Base-by-base conservation (phyloP, 805 yeast genomes). In the Zygosaccharomyces bisporus region DNA sequence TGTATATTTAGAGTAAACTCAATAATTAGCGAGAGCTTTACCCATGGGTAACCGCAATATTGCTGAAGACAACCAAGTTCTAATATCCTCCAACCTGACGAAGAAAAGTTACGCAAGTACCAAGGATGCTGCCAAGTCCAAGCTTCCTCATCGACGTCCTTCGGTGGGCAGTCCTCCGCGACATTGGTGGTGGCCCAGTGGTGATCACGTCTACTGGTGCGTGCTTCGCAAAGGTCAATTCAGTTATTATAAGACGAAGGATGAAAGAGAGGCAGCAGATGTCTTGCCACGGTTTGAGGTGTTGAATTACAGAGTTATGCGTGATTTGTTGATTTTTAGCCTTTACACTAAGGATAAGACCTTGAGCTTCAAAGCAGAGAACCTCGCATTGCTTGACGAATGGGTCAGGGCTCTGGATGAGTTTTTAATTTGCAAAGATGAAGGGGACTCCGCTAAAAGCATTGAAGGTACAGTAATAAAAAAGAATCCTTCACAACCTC, bases 201-300 rank as follows among this genome's bases (percentile, higher is more conserved):
- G 35, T 31, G 42, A 30, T 29, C 52, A 51, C 16, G 38, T 35
- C n/a, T 54, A 45, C 35, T 56, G 60, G 60, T 56, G 56, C 39
- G 60, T 56, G 8, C 39, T 56, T 14, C 42, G 60, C 32, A 41
- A 47, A 25, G 50, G 47, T n/a, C 60, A 56, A 38, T 48, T 56
- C 29, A 53, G 58, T 38, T 56, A 56, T 38, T 56, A 56, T 34
- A 56, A 54, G 42, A 53, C 53, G 41, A 46, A 40, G 21, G 50
- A 50, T 27, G 60, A 56, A 38, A 42, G 55, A 14, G 54, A 53
- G 37, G 56, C 60, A 2, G 45, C 52, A 16, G 48, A 41, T 23
- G 60, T 56, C 2, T 46, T 56, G 17, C 57, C 57, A 3, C 44
- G 47, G 13, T 39, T 35, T 24, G 42, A 50, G 4, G 39, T 54